phyloP scores from a whole-genome alignment of 2,329 filamentous ascomycete genomes.

The Colletotrichum euphorbiae region DNA sequence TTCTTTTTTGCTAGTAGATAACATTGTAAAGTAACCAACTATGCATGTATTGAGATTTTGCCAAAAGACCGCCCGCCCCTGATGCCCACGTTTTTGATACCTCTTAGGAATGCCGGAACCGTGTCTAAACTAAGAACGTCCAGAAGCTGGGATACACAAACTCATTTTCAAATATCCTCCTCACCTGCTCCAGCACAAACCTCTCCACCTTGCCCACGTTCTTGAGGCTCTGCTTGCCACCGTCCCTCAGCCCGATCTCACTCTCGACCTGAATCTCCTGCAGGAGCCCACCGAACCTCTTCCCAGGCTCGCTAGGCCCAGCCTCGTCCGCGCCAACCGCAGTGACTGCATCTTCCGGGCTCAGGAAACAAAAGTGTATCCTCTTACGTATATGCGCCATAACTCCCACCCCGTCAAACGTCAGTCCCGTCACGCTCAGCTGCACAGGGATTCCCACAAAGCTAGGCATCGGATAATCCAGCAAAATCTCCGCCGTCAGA shows the following conservation, averaged over 20 bases:
- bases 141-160: conserved; percentile 99
- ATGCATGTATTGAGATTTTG: neutral
- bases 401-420: conserved; percentile 94
- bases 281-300: conserved; percentile 77
- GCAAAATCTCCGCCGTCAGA: conserved; percentile 91
- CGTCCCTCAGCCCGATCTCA: conserved; percentile 93
- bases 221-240: conserved; percentile 93
- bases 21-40: conserved; percentile 6
- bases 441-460: conserved; percentile 96
- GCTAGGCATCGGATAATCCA: conserved; percentile 98
- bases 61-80: neutral
- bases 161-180: conserved; percentile 97
- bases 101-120: neutral
- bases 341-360: conserved; percentile 88
- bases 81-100: conserved; percentile 12
- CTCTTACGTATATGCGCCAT: conserved; percentile 89
- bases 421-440: conserved; percentile 92
- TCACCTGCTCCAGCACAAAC: conserved; percentile 95
- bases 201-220: conserved; percentile 99
- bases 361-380: conserved; percentile 94
- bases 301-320: conserved; percentile 42
- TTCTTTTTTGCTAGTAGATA: conserved; percentile 19
- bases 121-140: conserved; percentile 81
- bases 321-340: conserved; percentile 67
- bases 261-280: conserved; percentile 97